Base-by-base conservation (phyloP, 352 stramenopile genomes). In the Pythium plurisporium region DNA sequence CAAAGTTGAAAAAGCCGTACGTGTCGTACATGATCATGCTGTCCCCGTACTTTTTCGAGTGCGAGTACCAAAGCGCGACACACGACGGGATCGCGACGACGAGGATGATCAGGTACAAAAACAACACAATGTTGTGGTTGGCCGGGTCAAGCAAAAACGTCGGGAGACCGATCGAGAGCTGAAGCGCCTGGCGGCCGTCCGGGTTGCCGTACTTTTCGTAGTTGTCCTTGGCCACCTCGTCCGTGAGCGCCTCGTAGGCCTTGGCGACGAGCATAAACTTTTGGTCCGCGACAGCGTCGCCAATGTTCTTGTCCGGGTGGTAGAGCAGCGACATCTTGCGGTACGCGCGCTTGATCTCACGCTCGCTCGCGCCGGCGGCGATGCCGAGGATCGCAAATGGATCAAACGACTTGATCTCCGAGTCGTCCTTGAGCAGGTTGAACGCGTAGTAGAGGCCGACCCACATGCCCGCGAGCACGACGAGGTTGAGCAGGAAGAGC, bases 1-100 rank as follows among this genome's bases (percentile, higher is more conserved):
- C 86, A 61, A 98, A 95, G 78, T 99, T 98, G 80, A 97, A 99
- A 75, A 98, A 98, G 30, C 91, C 92, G 73, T 99, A 99, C 52
- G 97, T 98, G 75, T 99, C 96, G 80, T 99, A 99, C 94, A 99
- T 98, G 73, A 99, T 97, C 82, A 99, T 98, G 68, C 97, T 98
- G 79, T 99, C 97, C 27, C 97, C 97, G 69, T 98, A 99, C 66
- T 97, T 96, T 77, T 99, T 99, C 64, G 91, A 98, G 72, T 96
- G 85, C 65, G 89, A 94, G 77, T 97, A 97, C 82, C 97, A 99
- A 5, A 93, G 77, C 59, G 89, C 96, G 0, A 99, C 95, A 51
- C 82, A 91, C 53, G 86, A 96, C 27, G 97, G 97, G 67, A 99
- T 98, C 49, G 98, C 83, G n/a, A 98, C 85, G 5, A 99, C 96